Conservation (phyloP, 192 early-diverging fungal genomes). For the Ambispora gerdemannii region DNA sequence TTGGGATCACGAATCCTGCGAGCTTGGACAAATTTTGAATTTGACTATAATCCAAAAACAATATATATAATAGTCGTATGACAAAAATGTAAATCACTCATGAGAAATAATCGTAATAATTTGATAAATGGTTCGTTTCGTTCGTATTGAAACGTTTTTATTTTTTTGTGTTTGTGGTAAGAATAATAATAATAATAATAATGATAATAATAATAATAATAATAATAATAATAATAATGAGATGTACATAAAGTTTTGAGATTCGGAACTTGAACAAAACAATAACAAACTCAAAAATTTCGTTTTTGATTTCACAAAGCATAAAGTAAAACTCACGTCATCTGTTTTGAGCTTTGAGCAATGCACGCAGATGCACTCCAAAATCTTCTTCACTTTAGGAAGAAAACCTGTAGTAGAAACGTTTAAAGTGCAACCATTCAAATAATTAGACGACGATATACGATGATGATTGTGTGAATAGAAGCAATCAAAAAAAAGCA, state of each 20-base stretch:
- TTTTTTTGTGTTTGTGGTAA: too few relatives aligned
- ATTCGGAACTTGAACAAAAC: not conserved
- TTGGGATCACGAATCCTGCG: slow-evolving; percentile 66
- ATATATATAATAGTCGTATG: too few relatives aligned
- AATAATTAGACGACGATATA: too few relatives aligned
- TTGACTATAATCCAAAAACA: slow-evolving; percentile 52
- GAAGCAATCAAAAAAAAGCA: too few relatives aligned
- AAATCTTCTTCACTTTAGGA: slow-evolving; percentile 90
- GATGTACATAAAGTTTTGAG: slow-evolving; percentile 11
- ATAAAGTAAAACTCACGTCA: slow-evolving; percentile 46
- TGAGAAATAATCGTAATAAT: not conserved
- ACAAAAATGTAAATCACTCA: not conserved
- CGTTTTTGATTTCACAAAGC: not conserved
- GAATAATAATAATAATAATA: not conserved
- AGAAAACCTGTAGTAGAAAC: slow-evolving; percentile 82
- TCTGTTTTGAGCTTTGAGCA: slow-evolving; percentile 94
- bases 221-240: not conserved
- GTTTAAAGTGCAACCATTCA: too few relatives aligned
- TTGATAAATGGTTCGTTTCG: too few relatives aligned
- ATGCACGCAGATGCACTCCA: slow-evolving; percentile 93
- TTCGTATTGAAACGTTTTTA: not conserved
- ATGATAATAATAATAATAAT: not conserved
- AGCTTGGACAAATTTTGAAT: slow-evolving; percentile 64
- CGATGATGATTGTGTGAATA: too few relatives aligned
- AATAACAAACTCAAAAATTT: not conserved